A percentile compares a stretch with the other conserved stretches of the same genome.
phyloP scores from a whole-genome alignment of 257 asterid species.

The Marsdenia floribunda region DNA sequence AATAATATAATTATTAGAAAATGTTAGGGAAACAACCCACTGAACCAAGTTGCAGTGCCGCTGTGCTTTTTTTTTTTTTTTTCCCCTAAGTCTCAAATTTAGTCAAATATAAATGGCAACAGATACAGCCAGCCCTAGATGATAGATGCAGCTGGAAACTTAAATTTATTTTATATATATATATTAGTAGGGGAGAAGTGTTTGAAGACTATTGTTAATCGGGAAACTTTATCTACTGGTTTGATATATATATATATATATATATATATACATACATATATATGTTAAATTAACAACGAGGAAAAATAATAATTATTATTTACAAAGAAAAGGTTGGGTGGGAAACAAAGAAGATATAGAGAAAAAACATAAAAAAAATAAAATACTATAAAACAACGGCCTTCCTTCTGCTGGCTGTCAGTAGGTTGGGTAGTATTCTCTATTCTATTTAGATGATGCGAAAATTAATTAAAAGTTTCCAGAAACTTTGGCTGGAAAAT shows the following conservation, averaged over 20 bases:
- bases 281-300: background rate
- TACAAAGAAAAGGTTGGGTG: background rate
- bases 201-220: background rate
- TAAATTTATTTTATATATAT: background rate
- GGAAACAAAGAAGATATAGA: background rate
- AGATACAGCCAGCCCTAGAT: background rate
- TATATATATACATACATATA: background rate
- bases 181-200: background rate
- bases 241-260: too few species aligned
- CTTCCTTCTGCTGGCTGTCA: slow-evolving; percentile 23
- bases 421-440: slow-evolving; percentile 29
- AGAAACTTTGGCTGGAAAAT: slow-evolving; percentile 7
- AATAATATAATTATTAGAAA: too few species aligned
- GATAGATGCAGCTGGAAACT: background rate
- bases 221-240: background rate
- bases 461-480: background rate
- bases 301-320: background rate
- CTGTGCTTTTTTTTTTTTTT: background rate
- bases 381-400: slow-evolving; percentile 24
- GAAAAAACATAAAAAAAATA: background rate
- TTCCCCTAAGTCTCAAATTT: background rate
- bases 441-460: slow-evolving; percentile 28
- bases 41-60: background rate
- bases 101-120: background rate
- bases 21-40: background rate